Evolutionary conservation across 1,284 basidiomycete genomes (phyloP), one percentile per base, ranked within the genome.

Genomic region (Irpex lacteus): DNA sequence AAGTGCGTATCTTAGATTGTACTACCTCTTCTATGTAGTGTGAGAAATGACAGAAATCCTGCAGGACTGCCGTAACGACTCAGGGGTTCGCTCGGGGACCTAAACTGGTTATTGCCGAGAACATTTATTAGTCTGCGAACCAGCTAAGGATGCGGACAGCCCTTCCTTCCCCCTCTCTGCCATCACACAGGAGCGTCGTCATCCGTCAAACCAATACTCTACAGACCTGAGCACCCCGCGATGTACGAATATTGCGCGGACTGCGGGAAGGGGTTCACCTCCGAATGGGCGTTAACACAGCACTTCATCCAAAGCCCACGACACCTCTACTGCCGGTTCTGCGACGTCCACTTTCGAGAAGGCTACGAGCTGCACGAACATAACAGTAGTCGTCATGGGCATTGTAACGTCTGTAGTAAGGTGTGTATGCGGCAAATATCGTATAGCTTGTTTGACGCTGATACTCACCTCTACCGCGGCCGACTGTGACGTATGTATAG

Each of bases 341-440:
- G 75, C 65, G 62, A 71, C 5, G 63, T 68, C 21, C 62, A 70
- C 26, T 75, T 71, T 47, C 60, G 69, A 21, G 55, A 63, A 21
- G 60, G 52, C 7, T 60, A 61, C 0, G 66, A 70, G 2, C 64
- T 73, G 5, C 32, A 64, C 50, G 65, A 63, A 3, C 70, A 73
- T 58, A 65, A 66, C 36, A 54, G 63, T 15, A 60, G 67, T 11
- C 56, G 18, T 3, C 72, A 73, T 38, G 47, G 26, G 26, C 19
- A 34, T 9, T 56, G 54, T 53, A 34, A 47, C 15, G 2, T 38
- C 2, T 70, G 71, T 49, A 59, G 62, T n/a, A 63, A 52, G 64
- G 70, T 72, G 53, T 18, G 67, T 44, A 15, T 15, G 15, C 15
- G 3, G 15, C 15, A 15, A 11, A 11, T 44, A 11, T 44, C 40